Evolutionary conservation across 495 filamentous ascomycete species (phyloP).

Genomic region (Choiromyces venosus): DNA sequence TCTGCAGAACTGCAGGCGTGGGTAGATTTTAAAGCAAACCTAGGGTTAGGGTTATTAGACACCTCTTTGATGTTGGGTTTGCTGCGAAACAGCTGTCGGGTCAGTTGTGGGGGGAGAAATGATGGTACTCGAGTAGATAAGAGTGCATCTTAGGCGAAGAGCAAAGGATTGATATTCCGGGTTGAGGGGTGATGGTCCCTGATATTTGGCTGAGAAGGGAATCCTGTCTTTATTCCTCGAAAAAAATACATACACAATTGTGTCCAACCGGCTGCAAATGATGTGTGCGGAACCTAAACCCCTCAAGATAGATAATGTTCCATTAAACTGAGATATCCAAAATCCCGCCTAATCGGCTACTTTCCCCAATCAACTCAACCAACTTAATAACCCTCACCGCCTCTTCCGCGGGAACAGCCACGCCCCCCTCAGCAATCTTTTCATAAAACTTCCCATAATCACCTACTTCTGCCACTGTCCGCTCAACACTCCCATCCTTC

Average conservation of each 20-base stretch:
- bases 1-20: neutral
- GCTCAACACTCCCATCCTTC: conserved; percentile 43
- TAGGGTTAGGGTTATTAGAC: neutral
- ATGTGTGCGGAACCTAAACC: neutral
- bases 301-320: neutral
- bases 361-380: conserved; percentile 67
- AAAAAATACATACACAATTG: neutral
- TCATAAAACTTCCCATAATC: conserved; percentile 72
- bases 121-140: neutral
- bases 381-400: conserved; percentile 66
- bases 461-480: conserved; percentile 45
- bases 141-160: neutral
- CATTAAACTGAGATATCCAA: conserved; percentile 40
- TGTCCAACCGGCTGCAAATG: neutral
- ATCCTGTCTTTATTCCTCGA: neutral
- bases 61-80: neutral
- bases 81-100: neutral
- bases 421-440: conserved; percentile 57
- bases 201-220: neutral
- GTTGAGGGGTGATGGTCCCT: neutral
- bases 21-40: neutral
- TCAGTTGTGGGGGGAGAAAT: neutral
- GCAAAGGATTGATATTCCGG: neutral
- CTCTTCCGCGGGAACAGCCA: conserved; percentile 67
- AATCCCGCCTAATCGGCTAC: conserved; percentile 59